A percentile compares a stretch with the other conserved stretches of the same genome.
Evolutionary conservation across 2,329 filamentous ascomycete genomes (phyloP).

Genomic region (Canariomyces notabilis): DNA sequence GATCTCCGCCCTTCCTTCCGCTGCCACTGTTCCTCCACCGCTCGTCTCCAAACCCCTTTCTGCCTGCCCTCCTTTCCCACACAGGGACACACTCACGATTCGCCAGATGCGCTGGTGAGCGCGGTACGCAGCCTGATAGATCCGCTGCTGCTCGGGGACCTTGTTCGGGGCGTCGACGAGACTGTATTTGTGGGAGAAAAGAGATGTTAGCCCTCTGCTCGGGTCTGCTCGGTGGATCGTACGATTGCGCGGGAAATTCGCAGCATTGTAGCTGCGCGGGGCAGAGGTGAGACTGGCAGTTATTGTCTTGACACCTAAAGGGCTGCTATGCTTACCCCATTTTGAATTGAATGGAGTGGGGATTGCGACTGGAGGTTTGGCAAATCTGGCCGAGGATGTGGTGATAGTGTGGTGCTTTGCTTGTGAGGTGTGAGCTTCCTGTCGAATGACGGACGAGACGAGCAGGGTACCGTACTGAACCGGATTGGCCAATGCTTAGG

Average conservation of each 20-base stretch:
- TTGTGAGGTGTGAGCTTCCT: conserved; percentile 1
- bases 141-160: conserved; percentile 68
- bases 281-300: too few relatives aligned
- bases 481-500: conserved; percentile 11
- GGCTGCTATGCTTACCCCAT: conserved; percentile 18
- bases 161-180: conserved; percentile 69
- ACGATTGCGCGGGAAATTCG: conserved; percentile 12
- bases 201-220: conserved; percentile 27
- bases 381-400: conserved; percentile 3
- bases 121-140: conserved; percentile 70
- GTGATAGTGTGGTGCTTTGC: conserved; percentile 12
- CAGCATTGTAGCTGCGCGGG: too few relatives aligned
- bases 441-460: conserved; percentile 4
- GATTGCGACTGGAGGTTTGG: conserved; percentile 2
- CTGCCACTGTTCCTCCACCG: neutral
- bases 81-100: conserved; percentile 59
- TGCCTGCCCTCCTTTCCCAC: neutral
- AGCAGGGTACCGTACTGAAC: too few relatives aligned
- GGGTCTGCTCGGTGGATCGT: conserved; percentile 13
- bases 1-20: neutral
- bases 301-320: neutral
- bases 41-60: conserved; percentile 3
- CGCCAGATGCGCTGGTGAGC: conserved; percentile 66
- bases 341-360: conserved; percentile 12
- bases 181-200: conserved; percentile 30